Conservation (phyloP, 768 basidiomycete species). For the Tremella yokohamensis region DNA sequence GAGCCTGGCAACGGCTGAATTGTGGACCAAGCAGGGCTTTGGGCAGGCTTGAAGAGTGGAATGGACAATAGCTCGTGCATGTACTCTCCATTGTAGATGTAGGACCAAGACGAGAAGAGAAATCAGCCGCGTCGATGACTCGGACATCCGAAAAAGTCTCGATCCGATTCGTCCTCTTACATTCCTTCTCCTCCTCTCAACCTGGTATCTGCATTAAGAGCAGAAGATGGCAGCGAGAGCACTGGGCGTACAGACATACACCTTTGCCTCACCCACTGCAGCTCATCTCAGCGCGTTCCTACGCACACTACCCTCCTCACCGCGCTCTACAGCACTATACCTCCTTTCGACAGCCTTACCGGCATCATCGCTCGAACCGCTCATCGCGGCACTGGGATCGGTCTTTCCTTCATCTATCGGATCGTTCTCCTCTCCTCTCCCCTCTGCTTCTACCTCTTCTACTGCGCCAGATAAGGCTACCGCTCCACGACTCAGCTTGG, state of each 20-base stretch:
- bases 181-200: too few species aligned
- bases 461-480: neutral
- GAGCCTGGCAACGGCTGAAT: slow-evolving; percentile 31
- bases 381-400: slow-evolving; percentile 18
- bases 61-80: too few species aligned
- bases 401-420: slow-evolving; percentile 26
- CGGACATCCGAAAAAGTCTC: too few species aligned
- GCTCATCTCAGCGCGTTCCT: slow-evolving; percentile 16
- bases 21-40: slow-evolving; percentile 22
- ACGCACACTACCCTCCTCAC: slow-evolving; percentile 3
- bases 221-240: too few species aligned
- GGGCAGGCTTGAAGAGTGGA: neutral
- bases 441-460: neutral
- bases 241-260: slow-evolving; percentile 6
- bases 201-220: too few species aligned
- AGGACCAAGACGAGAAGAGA: too few species aligned
- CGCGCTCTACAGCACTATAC: slow-evolving; percentile 16
- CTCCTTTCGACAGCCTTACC: slow-evolving; percentile 31
- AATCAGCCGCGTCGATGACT: too few species aligned
- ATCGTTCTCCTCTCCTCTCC: slow-evolving; percentile 12
- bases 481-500: slow-evolving; percentile 9
- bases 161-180: too few species aligned
- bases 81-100: too few species aligned
- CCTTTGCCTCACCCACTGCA: slow-evolving; percentile 31
- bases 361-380: slow-evolving; percentile 1